A percentile compares a stretch with the other conserved stretches of the same genome.
Evolutionary conservation across 140 eudicot genomes (phyloP).

Genomic region (Oenanthe javanica): DNA sequence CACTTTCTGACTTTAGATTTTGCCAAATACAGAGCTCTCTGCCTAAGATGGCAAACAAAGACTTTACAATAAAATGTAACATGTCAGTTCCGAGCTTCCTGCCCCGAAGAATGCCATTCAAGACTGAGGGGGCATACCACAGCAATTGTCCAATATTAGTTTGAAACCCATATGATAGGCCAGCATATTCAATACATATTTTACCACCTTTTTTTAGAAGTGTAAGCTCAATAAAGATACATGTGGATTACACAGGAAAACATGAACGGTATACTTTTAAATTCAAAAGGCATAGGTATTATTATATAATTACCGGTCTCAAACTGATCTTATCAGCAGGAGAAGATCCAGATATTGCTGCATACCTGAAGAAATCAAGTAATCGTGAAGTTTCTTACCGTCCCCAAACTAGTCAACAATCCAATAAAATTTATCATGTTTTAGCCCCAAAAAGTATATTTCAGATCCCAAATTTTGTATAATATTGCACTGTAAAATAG

Average conservation of each 20-base stretch:
- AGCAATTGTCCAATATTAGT: neutral
- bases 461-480: neutral
- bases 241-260: neutral
- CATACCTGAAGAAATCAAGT: constrained; percentile 51
- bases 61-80: neutral
- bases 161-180: neutral
- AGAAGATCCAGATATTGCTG: constrained; percentile 91
- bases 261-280: neutral
- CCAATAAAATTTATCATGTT: neutral
- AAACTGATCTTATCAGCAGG: constrained; percentile 50
- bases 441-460: neutral
- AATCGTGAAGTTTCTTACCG: neutral
- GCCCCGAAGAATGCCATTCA: neutral
- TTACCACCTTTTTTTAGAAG: neutral
- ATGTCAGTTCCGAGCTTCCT: neutral
- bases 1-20: neutral
- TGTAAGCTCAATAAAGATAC: neutral
- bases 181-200: neutral
- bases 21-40: neutral
- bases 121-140: neutral
- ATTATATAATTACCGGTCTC: constrained; percentile 49
- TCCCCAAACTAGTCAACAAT: neutral
- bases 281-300: neutral
- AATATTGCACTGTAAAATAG: neutral
- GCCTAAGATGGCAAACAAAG: neutral